Percentiles rank a stretch among this genome's conserved stretches.
These are phyloP conservation scores for Trichoderma aggressivum DNA, from an alignment of 2,329 filamentous ascomycete genomes.

Conservation along the genomic window DNA sequence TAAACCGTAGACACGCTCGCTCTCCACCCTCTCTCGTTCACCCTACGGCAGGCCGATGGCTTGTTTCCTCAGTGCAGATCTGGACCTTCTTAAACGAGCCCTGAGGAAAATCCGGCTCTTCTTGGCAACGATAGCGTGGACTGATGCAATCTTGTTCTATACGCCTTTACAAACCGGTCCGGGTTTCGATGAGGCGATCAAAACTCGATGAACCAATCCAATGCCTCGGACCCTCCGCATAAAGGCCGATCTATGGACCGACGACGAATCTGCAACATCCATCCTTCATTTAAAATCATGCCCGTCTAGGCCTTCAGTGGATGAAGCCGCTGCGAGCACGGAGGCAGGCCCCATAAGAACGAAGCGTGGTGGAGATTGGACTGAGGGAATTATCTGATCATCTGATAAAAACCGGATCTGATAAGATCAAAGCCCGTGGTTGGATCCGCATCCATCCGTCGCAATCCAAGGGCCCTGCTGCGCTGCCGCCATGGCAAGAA, in stretches of 20 bases:
- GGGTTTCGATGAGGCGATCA: conserved; percentile 13
- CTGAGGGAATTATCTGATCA: conserved; percentile 52
- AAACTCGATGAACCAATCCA: conserved; percentile 8
- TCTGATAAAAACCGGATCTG: conserved; percentile 50
- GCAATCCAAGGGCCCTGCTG: not conserved
- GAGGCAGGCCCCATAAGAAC: conserved; percentile 11
- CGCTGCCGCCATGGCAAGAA: not conserved
- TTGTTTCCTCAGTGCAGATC: not conserved
- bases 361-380: conserved; percentile 31
- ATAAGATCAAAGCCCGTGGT: conserved; percentile 35
- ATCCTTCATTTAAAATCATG: not conserved
- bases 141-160: conserved; percentile 10
- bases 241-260: conserved; percentile 16
- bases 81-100: conserved; percentile 5
- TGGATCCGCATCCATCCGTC: conserved; percentile 12
- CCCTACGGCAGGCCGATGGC: too few relatives aligned
- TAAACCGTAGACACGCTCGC: not conserved
- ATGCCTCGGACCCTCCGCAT: not conserved
- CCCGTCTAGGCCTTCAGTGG: not conserved
- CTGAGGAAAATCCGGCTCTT: not conserved
- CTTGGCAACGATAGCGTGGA: conserved; percentile 12
- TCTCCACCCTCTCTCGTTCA: not conserved
- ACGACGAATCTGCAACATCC: not conserved
- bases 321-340: conserved; percentile 13
- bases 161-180: not conserved